phyloP scores from a whole-genome alignment of 176 grass and related monocot genomes.

The Elymus sibiricus region DNA sequence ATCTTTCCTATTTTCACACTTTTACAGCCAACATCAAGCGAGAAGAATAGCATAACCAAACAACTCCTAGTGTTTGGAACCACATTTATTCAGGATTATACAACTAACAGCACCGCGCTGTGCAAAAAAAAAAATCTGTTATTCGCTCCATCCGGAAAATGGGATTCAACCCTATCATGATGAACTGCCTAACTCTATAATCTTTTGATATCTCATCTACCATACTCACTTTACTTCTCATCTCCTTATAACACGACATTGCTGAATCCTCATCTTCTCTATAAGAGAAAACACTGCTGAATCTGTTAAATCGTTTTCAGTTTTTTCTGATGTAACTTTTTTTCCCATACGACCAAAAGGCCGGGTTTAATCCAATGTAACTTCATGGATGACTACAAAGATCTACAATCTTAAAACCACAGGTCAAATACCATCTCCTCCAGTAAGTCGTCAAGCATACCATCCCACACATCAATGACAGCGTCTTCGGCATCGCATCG shows the following conservation, averaged over 20 bases:
- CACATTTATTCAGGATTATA: constrained; percentile 14
- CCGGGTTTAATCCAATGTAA: neutral
- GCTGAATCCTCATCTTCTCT: constrained; percentile 14
- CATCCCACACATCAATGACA: constrained; percentile 54
- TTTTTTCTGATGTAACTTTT: constrained; percentile 18
- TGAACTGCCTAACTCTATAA: constrained; percentile 24
- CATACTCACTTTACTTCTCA: constrained; percentile 13
- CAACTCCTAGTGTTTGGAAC: constrained; percentile 14
- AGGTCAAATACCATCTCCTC: constrained; percentile 74
- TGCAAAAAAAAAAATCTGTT: constrained; percentile 5
- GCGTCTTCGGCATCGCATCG: constrained; percentile 31
- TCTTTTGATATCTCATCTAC: constrained; percentile 1
- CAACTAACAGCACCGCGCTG: neutral
- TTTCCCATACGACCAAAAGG: no score
- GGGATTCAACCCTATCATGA: constrained; percentile 6
- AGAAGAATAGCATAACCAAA: neutral
- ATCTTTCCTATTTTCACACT: neutral
- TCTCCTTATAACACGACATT: constrained; percentile 6
- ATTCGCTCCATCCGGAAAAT: constrained; percentile 14
- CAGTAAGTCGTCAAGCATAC: constrained; percentile 62
- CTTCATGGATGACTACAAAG: constrained; percentile 15
- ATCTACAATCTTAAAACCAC: constrained; percentile 49
- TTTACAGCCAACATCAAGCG: constrained; percentile 13
- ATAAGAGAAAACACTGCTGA: constrained; percentile 10
- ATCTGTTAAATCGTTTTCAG: constrained; percentile 19